Percentiles rank a stretch among this genome's conserved stretches.
Conservation (phyloP, 257 asterid species). For the Solanum sitiens region DNA sequence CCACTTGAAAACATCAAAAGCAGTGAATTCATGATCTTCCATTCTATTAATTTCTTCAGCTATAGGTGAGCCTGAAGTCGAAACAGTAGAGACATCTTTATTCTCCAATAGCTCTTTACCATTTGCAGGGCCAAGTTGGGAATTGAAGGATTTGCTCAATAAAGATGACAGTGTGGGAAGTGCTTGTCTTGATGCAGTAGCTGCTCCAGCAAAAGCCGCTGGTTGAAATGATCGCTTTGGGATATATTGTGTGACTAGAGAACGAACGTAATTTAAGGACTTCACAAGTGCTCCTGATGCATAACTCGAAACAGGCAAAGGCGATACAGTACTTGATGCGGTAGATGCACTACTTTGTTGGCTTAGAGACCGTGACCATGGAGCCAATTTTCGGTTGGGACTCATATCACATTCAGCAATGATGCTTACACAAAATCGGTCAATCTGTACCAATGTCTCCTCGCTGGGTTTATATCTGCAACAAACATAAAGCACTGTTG, state of each 20-base stretch:
- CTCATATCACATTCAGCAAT: constrained; percentile 78
- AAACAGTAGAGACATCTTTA: constrained; percentile 63
- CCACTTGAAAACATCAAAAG: constrained; percentile 88
- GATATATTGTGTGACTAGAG: constrained; percentile 81
- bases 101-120: constrained; percentile 73
- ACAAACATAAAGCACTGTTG: background rate
- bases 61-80: constrained; percentile 62
- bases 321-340: constrained; percentile 49
- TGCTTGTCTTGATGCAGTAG: constrained; percentile 74
- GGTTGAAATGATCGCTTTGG: constrained; percentile 95
- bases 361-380: constrained; percentile 61
- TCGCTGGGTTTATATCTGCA: constrained; percentile 98
- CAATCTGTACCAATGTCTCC: constrained; percentile 87
- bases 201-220: constrained; percentile 95
- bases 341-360: constrained; percentile 43
- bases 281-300: constrained; percentile 88
- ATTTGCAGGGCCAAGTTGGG: constrained; percentile 76
- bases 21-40: constrained; percentile 68
- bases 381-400: constrained; percentile 60
- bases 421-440: constrained; percentile 82
- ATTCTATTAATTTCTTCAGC: constrained; percentile 72
- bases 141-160: constrained; percentile 86
- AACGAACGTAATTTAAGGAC: constrained; percentile 87
- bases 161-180: constrained; percentile 85
- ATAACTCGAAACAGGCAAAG: constrained; percentile 82